phyloP scores from a whole-genome alignment of 2,329 filamentous ascomycete species.

The Aureobasidium subglaciale region DNA sequence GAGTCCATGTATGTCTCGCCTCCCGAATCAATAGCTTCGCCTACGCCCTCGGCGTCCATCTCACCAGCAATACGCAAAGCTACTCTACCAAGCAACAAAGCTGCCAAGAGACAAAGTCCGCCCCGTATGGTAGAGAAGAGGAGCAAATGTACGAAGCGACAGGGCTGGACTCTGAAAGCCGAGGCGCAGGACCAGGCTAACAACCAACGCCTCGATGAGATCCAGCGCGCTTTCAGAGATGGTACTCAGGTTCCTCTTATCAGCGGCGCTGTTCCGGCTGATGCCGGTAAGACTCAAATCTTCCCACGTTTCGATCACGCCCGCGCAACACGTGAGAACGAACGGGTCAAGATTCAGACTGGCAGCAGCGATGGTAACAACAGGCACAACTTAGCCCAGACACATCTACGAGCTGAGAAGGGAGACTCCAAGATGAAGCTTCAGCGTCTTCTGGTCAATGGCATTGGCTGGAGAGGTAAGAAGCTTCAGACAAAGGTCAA shows the following conservation, averaged over 20 bases:
- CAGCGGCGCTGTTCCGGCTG: no score
- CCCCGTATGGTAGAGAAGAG: neutral
- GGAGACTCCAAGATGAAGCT: neutral
- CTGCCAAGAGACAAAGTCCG: neutral
- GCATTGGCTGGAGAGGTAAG: neutral
- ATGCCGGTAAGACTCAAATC: neutral
- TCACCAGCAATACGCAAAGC: neutral
- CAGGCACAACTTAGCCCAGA: constrained; percentile 6
- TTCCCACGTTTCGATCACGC: neutral
- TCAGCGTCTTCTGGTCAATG: neutral
- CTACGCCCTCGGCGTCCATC: neutral
- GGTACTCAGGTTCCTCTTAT: neutral
- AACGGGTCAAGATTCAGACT: neutral
- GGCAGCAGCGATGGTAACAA: neutral
- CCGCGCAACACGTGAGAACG: neutral
- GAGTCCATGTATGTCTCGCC: neutral
- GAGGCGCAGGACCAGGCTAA: neutral
- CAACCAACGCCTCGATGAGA: neutral
- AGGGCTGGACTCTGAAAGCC: neutral
- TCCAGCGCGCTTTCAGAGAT: neutral
- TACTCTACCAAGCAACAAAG: neutral
- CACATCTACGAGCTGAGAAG: constrained; percentile 2
- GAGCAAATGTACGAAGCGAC: neutral
- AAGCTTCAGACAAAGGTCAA: constrained; percentile 3
- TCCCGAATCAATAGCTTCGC: neutral